Base-by-base conservation (phyloP, 2,329 filamentous ascomycete genomes). In the Aspergillus quadrilineatus region DNA sequence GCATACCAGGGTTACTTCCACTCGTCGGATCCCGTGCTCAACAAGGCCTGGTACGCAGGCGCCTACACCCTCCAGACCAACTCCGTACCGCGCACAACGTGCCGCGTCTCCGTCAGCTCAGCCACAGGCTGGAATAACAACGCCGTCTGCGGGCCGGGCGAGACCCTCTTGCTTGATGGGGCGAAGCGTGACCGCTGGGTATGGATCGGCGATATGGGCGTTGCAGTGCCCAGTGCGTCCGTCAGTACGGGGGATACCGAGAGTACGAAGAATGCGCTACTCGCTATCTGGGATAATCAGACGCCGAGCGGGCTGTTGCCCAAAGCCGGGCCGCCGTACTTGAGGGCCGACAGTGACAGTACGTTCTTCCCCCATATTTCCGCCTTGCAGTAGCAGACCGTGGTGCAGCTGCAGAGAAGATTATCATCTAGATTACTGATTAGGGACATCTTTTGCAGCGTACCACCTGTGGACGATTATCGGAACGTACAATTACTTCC, bases 1-100 rank as follows among this genome's bases (percentile, higher is more conserved):
- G 78, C 79, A 10, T 83, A 83, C 53, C 75, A 77, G 41, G 81
- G 81, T 7, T 83, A 83, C 58, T 83, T 83, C 51, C 74, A 81
- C 60, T 79, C 73, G 62, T 78, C 71, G 45, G 79, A 79, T 42
- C 75, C 80, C 34, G 64, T 82, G 9, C 73, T 86, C 50, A 84
- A 85, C 64, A 74, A 75, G 6, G 80, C 83, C 47, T 84, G 82
- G 82, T 85, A 85, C 59, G 78, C 76, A 41, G 82, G 78, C 4
- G 80, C 80, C 6, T 82, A 80, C 60, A 84, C 82, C 0, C 62
- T 83, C 34, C 82, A 82, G 64, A 76, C 73, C 0, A 77, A 77
- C 59, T 65, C 72, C 17, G 74, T 76, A 0, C 74, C 74, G 2
- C 65, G 65, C 6, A 60, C 71, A 43, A 76, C 74, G 10, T 74